These are phyloP conservation scores for Phoma sp. DNA, from an alignment of 2,329 filamentous ascomycete species.

Conservation along the genomic window DNA sequence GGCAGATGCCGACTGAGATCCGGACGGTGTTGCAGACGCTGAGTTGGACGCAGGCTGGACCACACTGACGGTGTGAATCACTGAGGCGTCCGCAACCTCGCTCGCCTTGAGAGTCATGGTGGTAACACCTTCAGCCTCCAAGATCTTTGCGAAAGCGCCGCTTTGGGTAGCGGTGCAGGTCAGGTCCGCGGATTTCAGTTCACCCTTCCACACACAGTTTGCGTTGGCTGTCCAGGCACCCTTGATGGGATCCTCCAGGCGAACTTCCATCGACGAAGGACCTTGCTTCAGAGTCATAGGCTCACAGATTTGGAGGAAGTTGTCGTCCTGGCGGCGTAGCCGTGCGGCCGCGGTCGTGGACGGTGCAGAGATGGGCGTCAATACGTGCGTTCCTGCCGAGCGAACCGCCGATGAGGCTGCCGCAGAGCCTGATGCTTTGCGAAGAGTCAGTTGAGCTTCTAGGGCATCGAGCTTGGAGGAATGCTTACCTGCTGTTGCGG, in stretches of 20 bases:
- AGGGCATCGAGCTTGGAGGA: not conserved
- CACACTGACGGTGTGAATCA: conserved; percentile 19
- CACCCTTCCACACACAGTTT: conserved; percentile 33
- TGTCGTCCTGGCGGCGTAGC: conserved; percentile 25
- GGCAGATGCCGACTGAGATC: conserved; percentile 3
- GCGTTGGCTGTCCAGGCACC: conserved; percentile 28
- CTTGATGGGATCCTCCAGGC: conserved; percentile 28
- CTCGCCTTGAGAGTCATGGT: conserved; percentile 13
- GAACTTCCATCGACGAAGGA: conserved; percentile 23
- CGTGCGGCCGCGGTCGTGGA: conserved; percentile 24
- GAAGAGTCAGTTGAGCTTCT: not conserved
- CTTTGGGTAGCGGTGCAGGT: conserved; percentile 28
- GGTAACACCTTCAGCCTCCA: not conserved
- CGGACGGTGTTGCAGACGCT: conserved; percentile 15
- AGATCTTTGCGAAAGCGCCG: conserved; percentile 13
- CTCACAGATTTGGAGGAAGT: conserved; percentile 21
- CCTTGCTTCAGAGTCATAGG: conserved; percentile 36
- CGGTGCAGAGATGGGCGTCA: conserved; percentile 18
- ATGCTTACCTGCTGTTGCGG: conserved; percentile 2
- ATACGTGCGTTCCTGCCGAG: not conserved
- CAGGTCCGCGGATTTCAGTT: conserved; percentile 26
- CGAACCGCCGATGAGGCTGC: not conserved
- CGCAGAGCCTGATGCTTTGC: conserved; percentile 2
- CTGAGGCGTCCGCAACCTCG: conserved; percentile 8
- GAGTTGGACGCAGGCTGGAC: conserved; percentile 21